phyloP scores from a whole-genome alignment of 2,329 filamentous ascomycete species.

The Venturiaceae sp. region DNA sequence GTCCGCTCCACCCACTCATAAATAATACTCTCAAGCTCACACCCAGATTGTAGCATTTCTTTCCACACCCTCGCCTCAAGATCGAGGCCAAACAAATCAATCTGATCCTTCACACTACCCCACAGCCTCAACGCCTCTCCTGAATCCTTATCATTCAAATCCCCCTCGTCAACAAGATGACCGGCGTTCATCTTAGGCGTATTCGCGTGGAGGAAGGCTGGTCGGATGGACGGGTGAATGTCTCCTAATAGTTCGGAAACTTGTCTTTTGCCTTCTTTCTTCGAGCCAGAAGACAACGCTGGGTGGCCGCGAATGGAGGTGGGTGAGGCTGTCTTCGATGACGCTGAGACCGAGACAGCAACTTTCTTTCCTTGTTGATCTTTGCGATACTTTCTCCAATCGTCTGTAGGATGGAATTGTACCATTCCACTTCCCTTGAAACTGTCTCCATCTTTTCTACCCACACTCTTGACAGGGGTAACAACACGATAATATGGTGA shows the following conservation, averaged over 20 bases:
- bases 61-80: conserved; percentile 16
- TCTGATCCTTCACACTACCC: conserved; percentile 13
- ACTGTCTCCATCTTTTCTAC: conserved; percentile 4
- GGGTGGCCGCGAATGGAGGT: background rate
- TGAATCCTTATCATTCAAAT: conserved; percentile 12
- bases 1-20: conserved; percentile 12
- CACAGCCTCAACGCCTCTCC: conserved; percentile 14
- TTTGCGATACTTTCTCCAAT: conserved; percentile 1
- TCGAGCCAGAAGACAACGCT: background rate
- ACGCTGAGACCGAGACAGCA: background rate
- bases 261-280: background rate
- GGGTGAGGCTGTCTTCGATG: background rate
- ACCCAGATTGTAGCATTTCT: conserved; percentile 14
- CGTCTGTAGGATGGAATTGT: conserved; percentile 12
- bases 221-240: conserved; percentile 5
- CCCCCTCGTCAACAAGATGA: conserved; percentile 16
- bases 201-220: conserved; percentile 18
- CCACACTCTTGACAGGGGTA: background rate
- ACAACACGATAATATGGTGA: conserved; percentile 32
- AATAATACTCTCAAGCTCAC: conserved; percentile 12
- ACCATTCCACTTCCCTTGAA: conserved; percentile 12
- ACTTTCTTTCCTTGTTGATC: background rate
- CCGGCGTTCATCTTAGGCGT: conserved; percentile 20
- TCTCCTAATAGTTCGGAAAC: background rate
- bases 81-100: conserved; percentile 15